Evolutionary conservation across 257 asterid species (phyloP).

Genomic region (Solanum bukasovii): DNA sequence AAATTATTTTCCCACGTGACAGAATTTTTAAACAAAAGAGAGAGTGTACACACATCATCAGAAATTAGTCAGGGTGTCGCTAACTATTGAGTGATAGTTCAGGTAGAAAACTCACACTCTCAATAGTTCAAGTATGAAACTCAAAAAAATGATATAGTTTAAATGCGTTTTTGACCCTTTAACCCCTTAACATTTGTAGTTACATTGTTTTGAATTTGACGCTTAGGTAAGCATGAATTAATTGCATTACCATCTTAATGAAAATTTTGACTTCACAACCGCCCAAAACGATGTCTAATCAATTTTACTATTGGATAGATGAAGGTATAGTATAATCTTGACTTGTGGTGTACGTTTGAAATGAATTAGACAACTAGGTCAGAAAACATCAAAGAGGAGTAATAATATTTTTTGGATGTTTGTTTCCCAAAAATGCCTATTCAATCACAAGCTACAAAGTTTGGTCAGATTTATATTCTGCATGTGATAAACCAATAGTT

Average conservation of each 20-base stretch:
- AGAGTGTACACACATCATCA: too few species aligned
- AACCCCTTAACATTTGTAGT: background rate
- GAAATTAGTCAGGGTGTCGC: too few species aligned
- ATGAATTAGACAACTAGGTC: background rate
- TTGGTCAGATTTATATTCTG: background rate
- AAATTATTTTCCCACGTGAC: too few species aligned
- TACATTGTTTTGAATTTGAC: background rate
- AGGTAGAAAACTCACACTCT: too few species aligned
- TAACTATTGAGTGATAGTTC: too few species aligned
- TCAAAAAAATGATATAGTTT: too few species aligned
- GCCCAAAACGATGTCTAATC: background rate
- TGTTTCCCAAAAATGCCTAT: background rate
- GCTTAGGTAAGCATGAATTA: background rate
- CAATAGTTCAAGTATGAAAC: too few species aligned
- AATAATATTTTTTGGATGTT: background rate
- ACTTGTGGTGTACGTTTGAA: background rate
- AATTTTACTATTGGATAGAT: background rate
- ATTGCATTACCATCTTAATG: background rate
- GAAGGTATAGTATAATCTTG: background rate
- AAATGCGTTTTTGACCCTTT: fast-evolving
- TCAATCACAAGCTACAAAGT: background rate
- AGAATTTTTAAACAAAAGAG: too few species aligned
- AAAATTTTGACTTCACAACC: background rate
- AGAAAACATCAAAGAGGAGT: background rate
- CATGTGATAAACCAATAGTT: background rate